Conservation (phyloP, 148 eudicot species). For the Amaranthus palmeri region DNA sequence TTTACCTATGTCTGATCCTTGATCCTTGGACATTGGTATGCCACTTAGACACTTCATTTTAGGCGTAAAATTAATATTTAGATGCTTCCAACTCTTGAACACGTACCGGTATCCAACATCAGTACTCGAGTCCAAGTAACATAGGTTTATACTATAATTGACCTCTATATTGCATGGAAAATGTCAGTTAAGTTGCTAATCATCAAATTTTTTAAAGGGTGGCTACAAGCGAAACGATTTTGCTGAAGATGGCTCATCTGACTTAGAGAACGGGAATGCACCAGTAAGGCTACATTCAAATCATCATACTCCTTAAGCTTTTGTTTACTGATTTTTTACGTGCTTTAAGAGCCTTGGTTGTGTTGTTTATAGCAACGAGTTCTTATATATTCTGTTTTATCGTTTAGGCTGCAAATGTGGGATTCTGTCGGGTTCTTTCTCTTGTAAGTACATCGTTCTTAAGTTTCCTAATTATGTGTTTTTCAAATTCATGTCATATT, state of each 20-base stretch:
- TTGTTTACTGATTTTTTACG: background rate
- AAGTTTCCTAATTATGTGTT: background rate
- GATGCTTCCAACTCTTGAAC: no score
- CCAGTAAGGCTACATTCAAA: conserved; percentile 39
- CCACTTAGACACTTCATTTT: no score
- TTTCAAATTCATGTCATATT: conserved; percentile 2
- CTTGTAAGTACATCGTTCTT: conserved; percentile 50
- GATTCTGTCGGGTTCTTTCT: conserved; percentile 62
- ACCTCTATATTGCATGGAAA: background rate
- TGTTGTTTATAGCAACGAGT: conserved; percentile 7
- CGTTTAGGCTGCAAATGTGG: conserved; percentile 74
- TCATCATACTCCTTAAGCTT: no score
- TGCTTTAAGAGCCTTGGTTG: background rate
- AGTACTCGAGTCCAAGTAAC: no score
- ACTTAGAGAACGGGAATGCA: conserved; percentile 72
- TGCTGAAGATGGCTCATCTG: conserved; percentile 40
- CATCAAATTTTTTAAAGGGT: conserved; percentile 17
- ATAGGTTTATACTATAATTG: no score
- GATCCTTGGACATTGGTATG: no score
- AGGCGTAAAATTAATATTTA: no score
- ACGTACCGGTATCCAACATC: no score
- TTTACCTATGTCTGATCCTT: no score
- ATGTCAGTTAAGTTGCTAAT: background rate
- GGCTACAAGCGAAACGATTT: conserved; percentile 39
- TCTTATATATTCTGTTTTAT: conserved; percentile 24